Evolutionary conservation across 1,284 basidiomycete genomes (phyloP), one percentile per base, ranked within the genome.

Genomic region (Trametes sp.): DNA sequence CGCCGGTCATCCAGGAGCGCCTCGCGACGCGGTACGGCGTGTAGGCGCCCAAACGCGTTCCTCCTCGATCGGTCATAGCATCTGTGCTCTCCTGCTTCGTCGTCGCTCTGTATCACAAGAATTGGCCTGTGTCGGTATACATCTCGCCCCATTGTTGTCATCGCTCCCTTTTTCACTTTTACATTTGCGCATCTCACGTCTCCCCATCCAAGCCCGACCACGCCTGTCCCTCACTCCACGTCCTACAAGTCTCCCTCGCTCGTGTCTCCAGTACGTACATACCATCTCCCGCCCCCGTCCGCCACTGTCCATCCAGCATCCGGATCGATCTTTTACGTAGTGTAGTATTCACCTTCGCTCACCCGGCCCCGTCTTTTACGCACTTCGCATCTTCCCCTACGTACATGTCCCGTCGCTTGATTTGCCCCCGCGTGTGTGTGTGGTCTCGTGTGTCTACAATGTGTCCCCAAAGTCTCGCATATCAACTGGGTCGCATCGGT

Each of bases 1-100:
- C 94, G 33, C 87, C 87, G 50, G 84, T 82, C 9, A 94, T 95
- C 63, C 90, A 91, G 76, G 88, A 92, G 71, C 87, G 91, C 56
- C 81, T 95, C 51, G 84, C 87, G 23, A 76, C 85, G 63, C 88
- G 92, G 38, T 95, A 95, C 71, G 87, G 88, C 64, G 89, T 95
- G 51, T 95, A 50, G 55, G 49, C 33, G 23, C 35, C 50, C 33
- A 21, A 33, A n/a, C 24, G 33, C 45, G 45, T 46, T 21, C 50
- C 45, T 46, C 41, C 46, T 29, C 46, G 16, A 44, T 38, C 41
- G 49, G 53, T 54, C 54, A 10, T 58, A 28, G 41, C 57, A 31
- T 64, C 42, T 56, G 33, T 61, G 51, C 45, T 48, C 55, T 52
- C 55, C 28, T 26, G 36, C 44, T 31, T 49, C 36, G 28, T 42